Evolutionary conservation across 495 filamentous ascomycete genomes (phyloP).

Genomic region (Pyrenopolyporus hunteri): DNA sequence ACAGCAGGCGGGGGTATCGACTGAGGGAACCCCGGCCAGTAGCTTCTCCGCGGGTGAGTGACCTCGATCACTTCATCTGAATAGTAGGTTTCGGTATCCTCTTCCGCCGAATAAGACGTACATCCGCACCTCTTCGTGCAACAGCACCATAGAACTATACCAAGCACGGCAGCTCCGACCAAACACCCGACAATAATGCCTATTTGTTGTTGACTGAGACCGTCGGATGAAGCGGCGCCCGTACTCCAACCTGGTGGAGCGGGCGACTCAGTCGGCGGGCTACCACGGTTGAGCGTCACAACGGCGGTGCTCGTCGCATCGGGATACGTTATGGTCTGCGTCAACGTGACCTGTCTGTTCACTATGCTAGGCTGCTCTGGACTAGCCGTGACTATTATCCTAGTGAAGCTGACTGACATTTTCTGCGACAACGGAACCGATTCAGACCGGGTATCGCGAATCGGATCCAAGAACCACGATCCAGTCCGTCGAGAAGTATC

Average conservation of each 20-base stretch:
- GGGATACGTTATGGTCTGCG: slow-evolving; percentile 38
- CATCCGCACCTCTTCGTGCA: slow-evolving; percentile 34
- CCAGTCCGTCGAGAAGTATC: slow-evolving; percentile 18
- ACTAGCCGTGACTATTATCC: slow-evolving; percentile 3
- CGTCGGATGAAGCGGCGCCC: slow-evolving; percentile 27
- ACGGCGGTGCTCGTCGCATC: slow-evolving; percentile 38
- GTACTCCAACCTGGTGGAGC: slow-evolving; percentile 10
- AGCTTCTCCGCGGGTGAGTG: slow-evolving; percentile 13
- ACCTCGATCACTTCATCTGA: slow-evolving; percentile 1
- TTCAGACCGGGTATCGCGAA: slow-evolving; percentile 16
- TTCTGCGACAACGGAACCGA: neutral
- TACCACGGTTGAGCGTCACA: slow-evolving; percentile 37
- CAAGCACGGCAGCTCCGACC: slow-evolving; percentile 33
- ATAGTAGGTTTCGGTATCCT: neutral
- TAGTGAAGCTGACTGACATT: slow-evolving; percentile 18
- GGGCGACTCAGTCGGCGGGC: slow-evolving; percentile 24
- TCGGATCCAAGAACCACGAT: slow-evolving; percentile 19
- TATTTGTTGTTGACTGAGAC: slow-evolving; percentile 24
- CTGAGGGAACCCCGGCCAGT: slow-evolving; percentile 32
- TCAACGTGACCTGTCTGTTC: slow-evolving; percentile 35
- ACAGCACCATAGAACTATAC: slow-evolving; percentile 35
- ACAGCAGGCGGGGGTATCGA: slow-evolving; percentile 35
- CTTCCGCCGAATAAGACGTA: slow-evolving; percentile 8
- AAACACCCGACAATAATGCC: slow-evolving; percentile 38
- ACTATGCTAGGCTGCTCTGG: slow-evolving; percentile 8